phyloP scores from a whole-genome alignment of 768 basidiomycete species.

The Tricholomella constricta region DNA sequence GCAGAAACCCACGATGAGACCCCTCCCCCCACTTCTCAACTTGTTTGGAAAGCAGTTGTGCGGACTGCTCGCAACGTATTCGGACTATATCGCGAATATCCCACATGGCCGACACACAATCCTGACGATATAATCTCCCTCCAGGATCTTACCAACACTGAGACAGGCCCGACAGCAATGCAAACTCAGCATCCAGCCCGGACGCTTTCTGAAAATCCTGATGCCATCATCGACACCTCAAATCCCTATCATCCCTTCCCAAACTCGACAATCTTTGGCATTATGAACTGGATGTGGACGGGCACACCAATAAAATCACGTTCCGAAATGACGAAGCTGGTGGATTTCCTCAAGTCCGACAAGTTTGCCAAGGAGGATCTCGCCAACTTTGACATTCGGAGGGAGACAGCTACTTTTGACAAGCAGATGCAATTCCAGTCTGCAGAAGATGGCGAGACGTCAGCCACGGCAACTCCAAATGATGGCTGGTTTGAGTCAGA shows the following conservation, averaged over 20 bases:
- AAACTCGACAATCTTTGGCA: conserved; percentile 17
- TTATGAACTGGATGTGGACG: conserved; percentile 26
- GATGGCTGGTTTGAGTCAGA: conserved; percentile 16
- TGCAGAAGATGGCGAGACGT: neutral
- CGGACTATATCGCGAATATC: conserved; percentile 18
- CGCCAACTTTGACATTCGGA: conserved; percentile 7
- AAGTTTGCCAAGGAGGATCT: conserved; percentile 16
- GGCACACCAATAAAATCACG: conserved; percentile 20
- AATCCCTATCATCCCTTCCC: conserved; percentile 15
- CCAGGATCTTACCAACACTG: neutral
- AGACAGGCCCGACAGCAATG: neutral
- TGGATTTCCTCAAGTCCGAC: conserved; percentile 20
- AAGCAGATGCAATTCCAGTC: neutral
- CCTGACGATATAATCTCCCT: conserved; percentile 7
- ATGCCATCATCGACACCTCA: neutral
- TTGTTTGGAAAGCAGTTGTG: neutral
- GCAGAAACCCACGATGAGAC: neutral
- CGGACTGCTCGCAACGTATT: neutral
- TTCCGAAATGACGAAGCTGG: conserved; percentile 9
- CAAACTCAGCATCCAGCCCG: neutral
- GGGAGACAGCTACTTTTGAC: conserved; percentile 18
- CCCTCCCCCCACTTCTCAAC: neutral
- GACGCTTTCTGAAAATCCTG: neutral
- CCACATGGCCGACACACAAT: conserved; percentile 10
- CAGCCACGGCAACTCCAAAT: neutral